Evolutionary conservation across 768 basidiomycete species (phyloP).

Genomic region (Mycena leptocephala): DNA sequence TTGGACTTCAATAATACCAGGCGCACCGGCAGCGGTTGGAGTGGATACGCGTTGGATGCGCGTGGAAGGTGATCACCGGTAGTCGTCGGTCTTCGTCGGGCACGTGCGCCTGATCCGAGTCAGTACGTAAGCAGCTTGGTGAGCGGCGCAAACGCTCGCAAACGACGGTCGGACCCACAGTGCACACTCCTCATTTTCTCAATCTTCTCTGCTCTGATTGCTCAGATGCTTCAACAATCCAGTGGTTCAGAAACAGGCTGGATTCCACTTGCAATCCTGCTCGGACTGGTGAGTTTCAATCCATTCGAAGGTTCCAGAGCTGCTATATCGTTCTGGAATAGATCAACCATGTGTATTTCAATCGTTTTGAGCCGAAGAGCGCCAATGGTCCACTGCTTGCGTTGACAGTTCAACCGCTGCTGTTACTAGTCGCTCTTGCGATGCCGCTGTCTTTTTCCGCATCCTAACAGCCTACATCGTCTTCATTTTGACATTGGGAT

Average conservation of each 20-base stretch:
- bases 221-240: neutral
- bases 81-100: too few relatives aligned
- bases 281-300: constrained; percentile 18
- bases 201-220: too few relatives aligned
- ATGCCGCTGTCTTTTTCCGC: neutral
- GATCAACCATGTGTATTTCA: constrained; percentile 43
- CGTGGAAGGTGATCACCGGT: too few relatives aligned
- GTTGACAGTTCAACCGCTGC: constrained; percentile 35
- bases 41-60: too few relatives aligned
- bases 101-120: too few relatives aligned
- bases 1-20: too few relatives aligned
- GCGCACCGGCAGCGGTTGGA: too few relatives aligned
- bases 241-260: neutral
- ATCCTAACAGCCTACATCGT: constrained; percentile 25
- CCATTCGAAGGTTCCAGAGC: neutral
- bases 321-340: too few relatives aligned
- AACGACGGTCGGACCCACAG: too few relatives aligned
- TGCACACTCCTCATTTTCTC: too few relatives aligned
- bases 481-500: constrained; percentile 33
- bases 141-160: too few relatives aligned
- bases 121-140: too few relatives aligned
- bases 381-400: constrained; percentile 25
- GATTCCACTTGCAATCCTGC: neutral
- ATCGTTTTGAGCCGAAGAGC: constrained; percentile 40
- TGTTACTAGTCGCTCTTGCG: neutral